Base-by-base conservation (phyloP, 2,329 filamentous ascomycete species). In the Ilyonectria sp. region DNA sequence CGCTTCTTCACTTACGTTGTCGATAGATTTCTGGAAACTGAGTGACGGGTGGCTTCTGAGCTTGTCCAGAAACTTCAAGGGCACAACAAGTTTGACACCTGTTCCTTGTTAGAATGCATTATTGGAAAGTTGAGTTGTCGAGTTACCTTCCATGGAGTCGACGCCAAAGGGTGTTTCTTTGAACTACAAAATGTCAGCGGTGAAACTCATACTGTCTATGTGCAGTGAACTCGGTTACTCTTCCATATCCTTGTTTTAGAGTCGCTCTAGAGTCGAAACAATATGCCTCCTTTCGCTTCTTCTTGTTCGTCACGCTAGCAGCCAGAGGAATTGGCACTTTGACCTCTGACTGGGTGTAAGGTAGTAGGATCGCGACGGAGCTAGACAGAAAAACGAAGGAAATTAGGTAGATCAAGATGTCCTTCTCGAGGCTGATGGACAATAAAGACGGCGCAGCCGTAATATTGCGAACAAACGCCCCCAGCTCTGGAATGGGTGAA, bases 141-240 rank as follows among this genome's bases (percentile, higher is more conserved):
- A 4, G 29, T 17, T 26, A 59, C 56, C 56, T 33, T 59, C 56
- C 19, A 59, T 40, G 6, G 56, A n/a, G 19, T 59, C 46, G 1
- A 59, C 56, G 26, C 43, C 43, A 26, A 49, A 63, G 2, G 59
- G 59, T 19, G 54, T 62, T 15, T 62, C 59, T 33, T 54, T 54
- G 50, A 15, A 62, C 59, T 62, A 6, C 10, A 8, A 7, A 33
- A 55, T 31, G 21, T 62, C 21, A 54, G 59, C 13, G 19, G 11
- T n/a, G 2, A 37, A 33, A n/a, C 23, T 26, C 23, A 26, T 26
- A 6, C 19, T 6, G 19, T 33, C 10, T 37, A 7, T 3, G 31
- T 1, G 29, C 5, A 23, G 40, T 21, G 35, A 4, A 37, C 3
- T 4, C 1, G 9, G 33, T n/a, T n/a, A 62, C 59, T 26, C 46